Conservation (phyloP, 2,329 filamentous ascomycete species). For the Exophiala xenobiotica region DNA sequence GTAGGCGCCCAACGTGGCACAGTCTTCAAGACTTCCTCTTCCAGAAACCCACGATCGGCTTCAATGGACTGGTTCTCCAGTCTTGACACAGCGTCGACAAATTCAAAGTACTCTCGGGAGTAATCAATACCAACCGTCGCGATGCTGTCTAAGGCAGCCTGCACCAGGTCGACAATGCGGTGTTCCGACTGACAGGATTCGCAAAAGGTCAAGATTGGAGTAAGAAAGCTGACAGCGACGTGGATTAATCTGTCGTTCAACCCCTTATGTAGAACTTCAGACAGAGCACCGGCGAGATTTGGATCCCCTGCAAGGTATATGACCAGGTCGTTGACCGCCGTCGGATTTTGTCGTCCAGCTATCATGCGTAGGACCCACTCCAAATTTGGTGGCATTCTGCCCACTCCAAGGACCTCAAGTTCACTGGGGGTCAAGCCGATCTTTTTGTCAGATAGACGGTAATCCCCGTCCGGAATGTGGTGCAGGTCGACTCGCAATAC, state of each 20-base stretch:
- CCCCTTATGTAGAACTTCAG: constrained; percentile 51
- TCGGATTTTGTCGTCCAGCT: constrained; percentile 57
- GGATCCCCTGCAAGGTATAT: constrained; percentile 54
- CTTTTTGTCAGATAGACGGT: constrained; percentile 37
- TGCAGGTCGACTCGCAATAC: constrained; percentile 35
- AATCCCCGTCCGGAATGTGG: constrained; percentile 45
- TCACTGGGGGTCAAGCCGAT: constrained; percentile 17
- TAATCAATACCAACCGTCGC: constrained; percentile 50
- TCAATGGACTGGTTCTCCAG: constrained; percentile 34
- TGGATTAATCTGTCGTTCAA: constrained; percentile 54
- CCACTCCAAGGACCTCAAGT: constrained; percentile 19
- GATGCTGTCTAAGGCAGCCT: constrained; percentile 46
- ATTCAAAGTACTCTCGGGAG: constrained; percentile 49
- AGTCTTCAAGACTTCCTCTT: constrained; percentile 40
- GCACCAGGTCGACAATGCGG: constrained; percentile 41
- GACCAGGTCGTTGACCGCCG: constrained; percentile 58
- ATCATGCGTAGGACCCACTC: constrained; percentile 63
- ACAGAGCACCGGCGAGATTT: constrained; percentile 50
- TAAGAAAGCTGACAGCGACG: constrained; percentile 58
- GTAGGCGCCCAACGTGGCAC: constrained; percentile 52
- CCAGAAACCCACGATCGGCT: constrained; percentile 35
- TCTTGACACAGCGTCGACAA: constrained; percentile 55
- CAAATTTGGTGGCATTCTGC: constrained; percentile 44
- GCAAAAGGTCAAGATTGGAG: constrained; percentile 58
- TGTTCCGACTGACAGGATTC: constrained; percentile 38